These are phyloP conservation scores for Citeromyces hawaiiensis DNA, from an alignment of 1,139 yeast genomes.

Conservation along the genomic window DNA sequence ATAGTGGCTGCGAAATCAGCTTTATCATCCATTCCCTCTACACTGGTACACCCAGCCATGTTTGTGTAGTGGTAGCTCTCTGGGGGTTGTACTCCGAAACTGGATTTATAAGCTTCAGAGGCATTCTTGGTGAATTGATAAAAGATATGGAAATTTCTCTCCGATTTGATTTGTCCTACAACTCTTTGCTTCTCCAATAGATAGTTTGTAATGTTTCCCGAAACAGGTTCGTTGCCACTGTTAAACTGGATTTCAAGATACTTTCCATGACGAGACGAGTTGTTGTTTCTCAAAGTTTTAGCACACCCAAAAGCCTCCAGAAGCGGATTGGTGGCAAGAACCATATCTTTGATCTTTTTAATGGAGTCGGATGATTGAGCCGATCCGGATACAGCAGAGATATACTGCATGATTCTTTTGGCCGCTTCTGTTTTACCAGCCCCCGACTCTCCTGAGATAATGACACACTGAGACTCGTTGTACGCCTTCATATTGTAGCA, in stretches of 20 bases:
- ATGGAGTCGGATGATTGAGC: conserved; percentile 44
- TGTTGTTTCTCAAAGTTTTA: conserved; percentile 88
- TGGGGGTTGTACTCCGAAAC: conserved; percentile 83
- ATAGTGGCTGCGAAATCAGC: conserved; percentile 72
- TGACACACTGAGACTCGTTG: conserved; percentile 93
- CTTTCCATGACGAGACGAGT: conserved; percentile 96
- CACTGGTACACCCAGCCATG: conserved; percentile 74
- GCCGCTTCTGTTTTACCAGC: conserved; percentile 99
- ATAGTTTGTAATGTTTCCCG: conserved; percentile 94
- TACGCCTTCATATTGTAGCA: conserved; percentile 91
- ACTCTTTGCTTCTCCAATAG: conserved; percentile 91
- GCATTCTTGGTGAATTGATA: conserved; percentile 94
- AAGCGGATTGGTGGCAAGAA: conserved; percentile 91
- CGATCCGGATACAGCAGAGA: conserved; percentile 71
- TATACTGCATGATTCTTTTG: conserved; percentile 95
- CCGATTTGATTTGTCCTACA: conserved; percentile 83
- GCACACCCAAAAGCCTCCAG: conserved; percentile 98
- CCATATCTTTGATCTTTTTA: conserved; percentile 90
- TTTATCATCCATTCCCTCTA: conserved; percentile 75
- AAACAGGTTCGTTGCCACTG: conserved; percentile 72
- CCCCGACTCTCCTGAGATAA: conserved; percentile 97
- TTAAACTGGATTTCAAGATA: conserved; percentile 88
- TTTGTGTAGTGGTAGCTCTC: conserved; percentile 87
- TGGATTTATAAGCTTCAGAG: conserved; percentile 69
- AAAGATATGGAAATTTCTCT: conserved; percentile 93